These are phyloP conservation scores for Bolboschoenoplectus hybrid DNA, from an alignment of 202 grass and related monocot species.

Conservation along the genomic window DNA sequence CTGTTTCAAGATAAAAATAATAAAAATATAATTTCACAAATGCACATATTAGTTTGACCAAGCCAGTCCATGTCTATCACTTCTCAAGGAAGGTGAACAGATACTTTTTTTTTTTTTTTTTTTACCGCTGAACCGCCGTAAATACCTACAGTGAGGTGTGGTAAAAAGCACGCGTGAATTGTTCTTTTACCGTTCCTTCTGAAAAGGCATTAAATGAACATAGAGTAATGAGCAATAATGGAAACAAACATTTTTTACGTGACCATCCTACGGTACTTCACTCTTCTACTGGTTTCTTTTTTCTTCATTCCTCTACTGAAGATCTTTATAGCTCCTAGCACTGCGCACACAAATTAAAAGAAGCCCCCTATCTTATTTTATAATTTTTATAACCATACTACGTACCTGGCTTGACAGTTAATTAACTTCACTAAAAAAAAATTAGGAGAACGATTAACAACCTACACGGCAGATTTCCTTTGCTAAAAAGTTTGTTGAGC, in stretches of 20 bases:
- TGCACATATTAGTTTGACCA: not conserved
- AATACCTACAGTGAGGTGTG: not conserved
- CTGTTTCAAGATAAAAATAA: not conserved
- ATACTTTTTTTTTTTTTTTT: not conserved
- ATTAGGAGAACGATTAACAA: slow-evolving; percentile 34
- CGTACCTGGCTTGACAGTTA: slow-evolving; percentile 28
- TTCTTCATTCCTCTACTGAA: slow-evolving; percentile 20
- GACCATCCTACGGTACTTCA: slow-evolving; percentile 37
- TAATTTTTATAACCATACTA: not conserved
- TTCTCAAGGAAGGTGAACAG: not conserved
- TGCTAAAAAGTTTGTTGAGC: slow-evolving; percentile 27
- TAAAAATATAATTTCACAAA: not conserved
- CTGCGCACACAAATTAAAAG: not conserved
- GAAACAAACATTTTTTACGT: slow-evolving; percentile 36
- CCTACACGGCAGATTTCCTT: not conserved
- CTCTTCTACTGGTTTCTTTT: slow-evolving; percentile 23
- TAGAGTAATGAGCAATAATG: slow-evolving; percentile 29
- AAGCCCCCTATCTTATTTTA: not conserved
- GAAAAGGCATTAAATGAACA: slow-evolving; percentile 39
- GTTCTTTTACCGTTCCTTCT: slow-evolving; percentile 24
- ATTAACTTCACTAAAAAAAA: slow-evolving; percentile 25
- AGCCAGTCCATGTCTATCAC: not conserved
- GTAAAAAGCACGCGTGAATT: slow-evolving; percentile 33
- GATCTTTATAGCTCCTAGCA: not conserved
- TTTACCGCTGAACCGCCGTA: slow-evolving; percentile 24